phyloP scores from a whole-genome alignment of 2,329 filamentous ascomycete species.

The Ophiostoma sp. region DNA sequence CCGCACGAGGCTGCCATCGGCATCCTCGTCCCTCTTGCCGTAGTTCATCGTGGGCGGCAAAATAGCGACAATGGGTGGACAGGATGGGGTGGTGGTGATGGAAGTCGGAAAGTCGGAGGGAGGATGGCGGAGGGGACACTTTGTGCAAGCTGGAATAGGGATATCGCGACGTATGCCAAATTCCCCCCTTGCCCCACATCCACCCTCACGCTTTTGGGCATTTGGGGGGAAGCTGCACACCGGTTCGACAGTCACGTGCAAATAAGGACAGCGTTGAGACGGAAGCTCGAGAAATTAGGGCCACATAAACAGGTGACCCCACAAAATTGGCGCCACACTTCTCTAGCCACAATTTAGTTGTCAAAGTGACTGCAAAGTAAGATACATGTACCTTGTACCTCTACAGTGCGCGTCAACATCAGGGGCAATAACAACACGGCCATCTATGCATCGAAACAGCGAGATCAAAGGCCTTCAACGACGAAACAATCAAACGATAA shows the following conservation, averaged over 20 bases:
- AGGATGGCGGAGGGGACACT: slow-evolving; percentile 17
- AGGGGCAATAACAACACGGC: neutral
- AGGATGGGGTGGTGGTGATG: slow-evolving; percentile 11
- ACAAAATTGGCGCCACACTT: neutral
- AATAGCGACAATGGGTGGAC: slow-evolving; percentile 17
- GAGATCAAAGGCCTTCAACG: neutral
- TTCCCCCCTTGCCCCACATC: slow-evolving; percentile 30
- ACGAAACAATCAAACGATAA: neutral
- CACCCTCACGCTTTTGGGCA: slow-evolving; percentile 6
- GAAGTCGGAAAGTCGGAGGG: slow-evolving; percentile 2
- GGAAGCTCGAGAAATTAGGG: slow-evolving; percentile 1
- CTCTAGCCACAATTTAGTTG: neutral
- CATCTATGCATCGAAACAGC: neutral
- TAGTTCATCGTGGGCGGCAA: slow-evolving; percentile 74
- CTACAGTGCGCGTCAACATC: neutral
- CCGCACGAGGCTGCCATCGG: slow-evolving; percentile 89
- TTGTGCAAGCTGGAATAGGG: slow-evolving; percentile 29
- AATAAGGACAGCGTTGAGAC: neutral
- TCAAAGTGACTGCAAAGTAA: neutral
- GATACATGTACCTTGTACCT: neutral
- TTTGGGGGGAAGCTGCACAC: slow-evolving; percentile 11
- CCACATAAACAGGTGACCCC: neutral
- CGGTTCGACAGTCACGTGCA: slow-evolving; percentile 21
- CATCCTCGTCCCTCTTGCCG: slow-evolving; percentile 99
- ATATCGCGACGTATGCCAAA: slow-evolving; percentile 32